Percentiles rank a stretch among this genome's conserved stretches.
phyloP scores from a whole-genome alignment of 108 stramenopile species.

The Pseudonitzschia delicatissima region DNA sequence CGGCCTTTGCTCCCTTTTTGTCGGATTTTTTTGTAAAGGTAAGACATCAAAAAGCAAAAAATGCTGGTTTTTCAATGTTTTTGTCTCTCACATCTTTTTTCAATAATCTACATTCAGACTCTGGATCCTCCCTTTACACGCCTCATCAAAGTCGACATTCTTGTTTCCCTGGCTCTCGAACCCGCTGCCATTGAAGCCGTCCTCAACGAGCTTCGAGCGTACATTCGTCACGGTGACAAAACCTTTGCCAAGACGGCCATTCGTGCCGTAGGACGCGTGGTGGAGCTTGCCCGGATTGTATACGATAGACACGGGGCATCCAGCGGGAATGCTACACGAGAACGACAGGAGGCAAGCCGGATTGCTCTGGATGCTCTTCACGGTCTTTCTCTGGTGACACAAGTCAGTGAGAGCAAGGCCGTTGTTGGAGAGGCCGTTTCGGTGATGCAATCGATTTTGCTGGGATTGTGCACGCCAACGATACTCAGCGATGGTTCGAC shows the following conservation, averaged over 20 bases:
- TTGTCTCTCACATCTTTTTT: constrained; percentile 7
- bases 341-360: constrained; percentile 60
- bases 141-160: constrained; percentile 94
- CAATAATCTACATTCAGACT: constrained; percentile 36
- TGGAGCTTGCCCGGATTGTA: constrained; percentile 74
- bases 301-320: constrained; percentile 65
- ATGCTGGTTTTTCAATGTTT: background rate
- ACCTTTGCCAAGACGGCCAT: constrained; percentile 88
- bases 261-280: constrained; percentile 87
- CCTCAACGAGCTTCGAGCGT: constrained; percentile 89
- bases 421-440: constrained; percentile 92
- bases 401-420: constrained; percentile 52
- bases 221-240: constrained; percentile 89
- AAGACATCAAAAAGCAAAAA: background rate
- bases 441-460: constrained; percentile 84
- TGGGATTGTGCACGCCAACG: constrained; percentile 35
- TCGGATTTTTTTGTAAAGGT: constrained; percentile 94
- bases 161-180: constrained; percentile 80
- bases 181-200: constrained; percentile 81
- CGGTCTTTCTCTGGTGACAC: constrained; percentile 85
- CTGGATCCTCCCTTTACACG: constrained; percentile 91
- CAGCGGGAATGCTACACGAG: constrained; percentile 26
- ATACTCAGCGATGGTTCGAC: constrained; percentile 35
- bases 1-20: constrained; percentile 94
- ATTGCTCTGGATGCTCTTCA: constrained; percentile 79